Evolutionary conservation across 495 filamentous ascomycete species (phyloP).

Genomic region (Pseudevernia furfuracea): DNA sequence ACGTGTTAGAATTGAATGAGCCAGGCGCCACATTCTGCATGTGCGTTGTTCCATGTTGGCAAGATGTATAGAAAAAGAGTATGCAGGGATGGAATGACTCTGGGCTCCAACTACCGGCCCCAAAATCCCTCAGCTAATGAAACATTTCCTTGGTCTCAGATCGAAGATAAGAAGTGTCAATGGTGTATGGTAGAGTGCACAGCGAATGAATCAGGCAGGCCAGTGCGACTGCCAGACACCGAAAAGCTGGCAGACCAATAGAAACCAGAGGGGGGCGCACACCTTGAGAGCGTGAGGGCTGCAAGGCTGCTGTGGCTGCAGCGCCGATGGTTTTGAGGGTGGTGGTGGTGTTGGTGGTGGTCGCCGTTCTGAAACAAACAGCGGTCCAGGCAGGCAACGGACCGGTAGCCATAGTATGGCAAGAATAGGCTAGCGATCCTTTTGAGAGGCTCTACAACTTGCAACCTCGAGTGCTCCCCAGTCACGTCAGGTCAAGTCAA

Average conservation of each 20-base stretch:
- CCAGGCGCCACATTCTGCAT: too few species aligned
- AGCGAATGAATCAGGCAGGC: not conserved
- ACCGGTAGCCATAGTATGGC: not conserved
- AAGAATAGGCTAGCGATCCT: not conserved
- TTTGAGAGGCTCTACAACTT: not conserved
- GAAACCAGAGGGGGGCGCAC: not conserved
- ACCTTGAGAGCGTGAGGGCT: not conserved
- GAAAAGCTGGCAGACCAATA: not conserved
- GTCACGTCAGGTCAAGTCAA: too few species aligned
- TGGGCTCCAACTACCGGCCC: too few species aligned
- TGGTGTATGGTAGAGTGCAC: not conserved
- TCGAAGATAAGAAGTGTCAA: not conserved
- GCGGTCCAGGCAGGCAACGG: not conserved
- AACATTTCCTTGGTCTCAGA: not conserved
- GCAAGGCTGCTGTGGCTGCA: not conserved
- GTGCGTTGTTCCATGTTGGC: too few species aligned
- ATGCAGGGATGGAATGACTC: too few species aligned
- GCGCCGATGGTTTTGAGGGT: not conserved
- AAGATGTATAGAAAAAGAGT: too few species aligned
- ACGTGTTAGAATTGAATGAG: not conserved
- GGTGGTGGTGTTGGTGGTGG: not conserved
- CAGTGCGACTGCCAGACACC: not conserved
- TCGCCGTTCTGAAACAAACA: not conserved
- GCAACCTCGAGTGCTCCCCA: not conserved
- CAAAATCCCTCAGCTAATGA: too few species aligned